Conservation (phyloP, 176 grass and related monocot species). For the Phoenix roebelenii region DNA sequence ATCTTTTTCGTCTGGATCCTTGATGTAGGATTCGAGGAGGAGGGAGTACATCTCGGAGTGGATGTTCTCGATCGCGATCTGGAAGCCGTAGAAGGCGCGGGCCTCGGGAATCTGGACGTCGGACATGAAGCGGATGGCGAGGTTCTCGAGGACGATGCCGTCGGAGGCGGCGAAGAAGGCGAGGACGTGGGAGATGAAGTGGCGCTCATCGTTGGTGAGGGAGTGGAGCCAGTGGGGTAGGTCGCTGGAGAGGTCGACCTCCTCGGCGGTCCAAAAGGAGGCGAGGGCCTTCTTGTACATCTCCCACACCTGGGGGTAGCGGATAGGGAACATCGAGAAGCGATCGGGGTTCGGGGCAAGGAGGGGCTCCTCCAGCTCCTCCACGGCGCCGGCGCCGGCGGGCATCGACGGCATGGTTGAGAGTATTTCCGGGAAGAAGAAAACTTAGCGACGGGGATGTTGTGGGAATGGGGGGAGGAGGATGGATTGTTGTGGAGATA, state of each 20-base stretch:
- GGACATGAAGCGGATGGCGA: constrained; percentile 72
- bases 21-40: constrained; percentile 76
- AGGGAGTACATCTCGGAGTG: constrained; percentile 96
- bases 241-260: constrained; percentile 67
- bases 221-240: constrained; percentile 49
- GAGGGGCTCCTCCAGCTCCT: too few species aligned
- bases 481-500: too few species aligned
- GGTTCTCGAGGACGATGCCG: constrained; percentile 94
- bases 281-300: constrained; percentile 87
- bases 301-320: constrained; percentile 31
- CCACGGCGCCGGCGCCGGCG: too few species aligned
- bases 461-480: too few species aligned
- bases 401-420: too few species aligned
- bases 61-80: constrained; percentile 97
- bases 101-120: constrained; percentile 86
- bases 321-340: too few species aligned
- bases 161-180: constrained; percentile 93
- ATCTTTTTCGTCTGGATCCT: constrained; percentile 34
- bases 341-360: too few species aligned
- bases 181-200: constrained; percentile 89
- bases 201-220: constrained; percentile 59
- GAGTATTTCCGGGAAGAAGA: too few species aligned
- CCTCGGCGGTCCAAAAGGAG: constrained; percentile 82
- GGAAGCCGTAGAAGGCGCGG: constrained; percentile 85
- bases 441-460: too few species aligned